Conservation (phyloP, 495 filamentous ascomycete species). For the Hypoxylon subgilvum region DNA sequence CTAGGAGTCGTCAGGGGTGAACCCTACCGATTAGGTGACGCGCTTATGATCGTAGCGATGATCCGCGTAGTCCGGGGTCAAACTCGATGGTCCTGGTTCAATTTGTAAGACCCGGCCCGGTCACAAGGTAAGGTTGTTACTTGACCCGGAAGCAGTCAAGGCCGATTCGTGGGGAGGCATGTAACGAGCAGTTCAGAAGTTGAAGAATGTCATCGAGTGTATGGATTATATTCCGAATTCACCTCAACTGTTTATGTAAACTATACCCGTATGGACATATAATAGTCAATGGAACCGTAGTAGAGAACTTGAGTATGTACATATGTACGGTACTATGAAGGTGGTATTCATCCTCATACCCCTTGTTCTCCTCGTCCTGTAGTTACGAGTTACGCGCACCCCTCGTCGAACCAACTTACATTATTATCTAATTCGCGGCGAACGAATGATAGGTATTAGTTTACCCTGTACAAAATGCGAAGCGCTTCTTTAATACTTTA, state of each 20-base stretch:
- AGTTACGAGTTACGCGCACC: slow-evolving; percentile 27
- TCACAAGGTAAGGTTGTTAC: slow-evolving; percentile 30
- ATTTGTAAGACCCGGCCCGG: slow-evolving; percentile 33
- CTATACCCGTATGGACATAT: background rate
- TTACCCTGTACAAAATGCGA: slow-evolving; percentile 5
- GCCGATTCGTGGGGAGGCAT: background rate
- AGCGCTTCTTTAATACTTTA: slow-evolving; percentile 28
- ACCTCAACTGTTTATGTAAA: slow-evolving; percentile 6
- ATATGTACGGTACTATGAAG: no score
- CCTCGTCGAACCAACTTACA: slow-evolving; percentile 13
- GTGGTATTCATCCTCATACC: background rate
- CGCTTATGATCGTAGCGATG: slow-evolving; percentile 36
- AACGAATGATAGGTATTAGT: slow-evolving; percentile 16
- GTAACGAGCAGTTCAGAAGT: no score
- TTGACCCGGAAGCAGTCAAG: slow-evolving; percentile 6
- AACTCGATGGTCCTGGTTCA: slow-evolving; percentile 30
- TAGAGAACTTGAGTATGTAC: no score
- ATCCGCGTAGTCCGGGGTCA: slow-evolving; percentile 36
- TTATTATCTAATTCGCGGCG: slow-evolving; percentile 26
- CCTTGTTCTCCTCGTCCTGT: slow-evolving; percentile 18
- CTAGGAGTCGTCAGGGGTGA: slow-evolving; percentile 19
- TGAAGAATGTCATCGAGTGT: background rate
- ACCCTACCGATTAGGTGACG: slow-evolving; percentile 38
- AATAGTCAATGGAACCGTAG: no score
- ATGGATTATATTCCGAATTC: background rate